A percentile compares a stretch with the other conserved stretches of the same genome.
These are phyloP conservation scores for Syzygium oleosum DNA, from an alignment of 345 rosid species.

Conservation along the genomic window DNA sequence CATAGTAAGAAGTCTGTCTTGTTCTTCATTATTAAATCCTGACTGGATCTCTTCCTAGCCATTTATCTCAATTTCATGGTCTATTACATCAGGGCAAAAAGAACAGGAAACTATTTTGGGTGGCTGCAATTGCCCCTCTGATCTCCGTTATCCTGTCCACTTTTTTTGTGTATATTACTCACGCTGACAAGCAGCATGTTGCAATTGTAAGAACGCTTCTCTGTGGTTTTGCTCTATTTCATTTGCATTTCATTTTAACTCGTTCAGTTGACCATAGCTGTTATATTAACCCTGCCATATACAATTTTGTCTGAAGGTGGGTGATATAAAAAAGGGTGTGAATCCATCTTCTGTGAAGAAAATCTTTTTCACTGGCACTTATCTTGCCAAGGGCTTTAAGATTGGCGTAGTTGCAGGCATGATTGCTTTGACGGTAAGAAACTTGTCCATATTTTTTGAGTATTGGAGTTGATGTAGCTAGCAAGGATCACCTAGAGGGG, in stretches of 20 bases:
- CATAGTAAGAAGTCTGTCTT: constrained; percentile 16
- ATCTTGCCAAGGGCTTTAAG: constrained; percentile 10
- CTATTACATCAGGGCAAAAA: constrained; percentile 23
- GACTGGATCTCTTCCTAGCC: neutral
- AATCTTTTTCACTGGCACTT: constrained; percentile 8
- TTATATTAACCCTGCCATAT: neutral
- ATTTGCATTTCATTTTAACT: neutral
- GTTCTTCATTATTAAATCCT: neutral
- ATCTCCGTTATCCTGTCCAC: constrained; percentile 33
- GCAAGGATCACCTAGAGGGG: too few relatives aligned
- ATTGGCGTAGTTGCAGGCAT: constrained; percentile 11
- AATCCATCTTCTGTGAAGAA: constrained; percentile 6
- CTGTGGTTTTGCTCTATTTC: neutral
- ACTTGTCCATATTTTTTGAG: neutral
- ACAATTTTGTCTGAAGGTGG: neutral
- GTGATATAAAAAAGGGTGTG: neutral
- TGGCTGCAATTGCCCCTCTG: constrained; percentile 41
- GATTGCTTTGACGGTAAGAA: constrained; percentile 9
- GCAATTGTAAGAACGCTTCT: constrained; percentile 19
- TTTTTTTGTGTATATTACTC: constrained; percentile 23
- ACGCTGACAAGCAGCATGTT: constrained; percentile 19
- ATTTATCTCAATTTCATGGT: neutral
- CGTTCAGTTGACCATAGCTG: neutral
- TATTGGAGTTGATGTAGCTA: too few relatives aligned
- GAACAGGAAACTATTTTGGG: constrained; percentile 37